Percentiles rank a stretch among this genome's conserved stretches.
Evolutionary conservation across 495 filamentous ascomycete species (phyloP).

Genomic region (Talaromyces stipitatus): DNA sequence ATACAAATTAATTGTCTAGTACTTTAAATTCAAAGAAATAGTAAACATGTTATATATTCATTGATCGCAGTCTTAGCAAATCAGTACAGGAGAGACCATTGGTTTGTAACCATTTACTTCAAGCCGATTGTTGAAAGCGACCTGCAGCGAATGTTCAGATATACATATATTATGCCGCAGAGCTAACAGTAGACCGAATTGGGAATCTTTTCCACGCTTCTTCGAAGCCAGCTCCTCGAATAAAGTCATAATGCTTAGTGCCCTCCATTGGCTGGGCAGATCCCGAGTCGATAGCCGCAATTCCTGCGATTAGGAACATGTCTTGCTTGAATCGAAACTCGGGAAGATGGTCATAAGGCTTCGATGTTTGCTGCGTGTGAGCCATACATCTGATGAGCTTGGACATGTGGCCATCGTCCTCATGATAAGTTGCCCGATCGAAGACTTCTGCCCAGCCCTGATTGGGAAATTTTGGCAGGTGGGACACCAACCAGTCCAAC

Average conservation of each 20-base stretch:
- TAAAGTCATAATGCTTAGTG: slow-evolving; percentile 9
- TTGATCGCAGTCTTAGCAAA: not conserved
- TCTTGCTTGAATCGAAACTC: slow-evolving; percentile 14
- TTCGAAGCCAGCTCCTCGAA: slow-evolving; percentile 6
- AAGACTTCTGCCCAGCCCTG: slow-evolving; percentile 9
- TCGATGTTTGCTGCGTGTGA: slow-evolving; percentile 7
- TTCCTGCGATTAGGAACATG: slow-evolving; percentile 12
- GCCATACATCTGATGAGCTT: slow-evolving; percentile 10
- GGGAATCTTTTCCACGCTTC: slow-evolving; percentile 11
- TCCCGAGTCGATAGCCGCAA: slow-evolving; percentile 11
- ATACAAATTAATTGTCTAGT: not conserved
- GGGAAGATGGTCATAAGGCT: slow-evolving; percentile 11
- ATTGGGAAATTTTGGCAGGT: slow-evolving; percentile 7
- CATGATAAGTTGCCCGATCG: slow-evolving; percentile 8
- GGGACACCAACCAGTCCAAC: slow-evolving; percentile 9
- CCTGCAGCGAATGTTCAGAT: not conserved
- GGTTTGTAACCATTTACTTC: too few relatives aligned
- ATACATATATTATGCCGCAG: not conserved
- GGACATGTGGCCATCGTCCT: slow-evolving; percentile 13
- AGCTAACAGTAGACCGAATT: not conserved
- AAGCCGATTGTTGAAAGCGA: not conserved
- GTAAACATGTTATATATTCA: not conserved
- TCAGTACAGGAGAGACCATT: not conserved
- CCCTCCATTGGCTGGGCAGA: slow-evolving; percentile 10
- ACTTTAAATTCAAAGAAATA: not conserved